Evolutionary conservation across 495 filamentous ascomycete genomes (phyloP).

Genomic region (Schizothecium vesticola): DNA sequence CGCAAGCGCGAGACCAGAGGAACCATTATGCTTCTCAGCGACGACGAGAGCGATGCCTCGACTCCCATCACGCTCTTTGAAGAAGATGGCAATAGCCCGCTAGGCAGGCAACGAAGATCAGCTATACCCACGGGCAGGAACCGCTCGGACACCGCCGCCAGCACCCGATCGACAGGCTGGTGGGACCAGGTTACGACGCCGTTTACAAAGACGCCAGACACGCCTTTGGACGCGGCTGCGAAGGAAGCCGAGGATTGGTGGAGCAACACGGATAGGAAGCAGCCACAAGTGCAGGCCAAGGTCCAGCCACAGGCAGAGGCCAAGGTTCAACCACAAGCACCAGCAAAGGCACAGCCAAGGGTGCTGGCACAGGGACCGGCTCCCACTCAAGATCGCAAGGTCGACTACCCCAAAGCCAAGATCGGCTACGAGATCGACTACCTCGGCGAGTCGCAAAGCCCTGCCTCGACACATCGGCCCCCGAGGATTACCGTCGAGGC

Average conservation of each 20-base stretch:
- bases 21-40: constrained; percentile 22
- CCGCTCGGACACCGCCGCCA: constrained; percentile 36
- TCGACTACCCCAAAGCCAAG: background rate
- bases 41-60: constrained; percentile 31
- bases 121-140: constrained; percentile 22
- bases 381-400: background rate
- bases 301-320: background rate
- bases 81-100: constrained; percentile 39
- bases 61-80: constrained; percentile 45
- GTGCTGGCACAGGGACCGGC: background rate
- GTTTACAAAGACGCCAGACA: constrained; percentile 42
- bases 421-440: background rate
- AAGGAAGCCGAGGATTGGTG: constrained; percentile 30
- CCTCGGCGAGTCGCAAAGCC: background rate
- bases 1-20: constrained; percentile 11
- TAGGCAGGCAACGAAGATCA: constrained; percentile 26
- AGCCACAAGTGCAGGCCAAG: background rate
- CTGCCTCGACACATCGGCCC: background rate
- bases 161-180: constrained; percentile 70
- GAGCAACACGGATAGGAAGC: constrained; percentile 30
- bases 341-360: background rate
- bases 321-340: background rate
- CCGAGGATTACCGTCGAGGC: constrained; percentile 13
- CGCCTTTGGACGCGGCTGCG: constrained; percentile 1
- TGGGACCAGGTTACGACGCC: constrained; percentile 84